Base-by-base conservation (phyloP, 495 filamentous ascomycete genomes). In the Darksidea phi region DNA sequence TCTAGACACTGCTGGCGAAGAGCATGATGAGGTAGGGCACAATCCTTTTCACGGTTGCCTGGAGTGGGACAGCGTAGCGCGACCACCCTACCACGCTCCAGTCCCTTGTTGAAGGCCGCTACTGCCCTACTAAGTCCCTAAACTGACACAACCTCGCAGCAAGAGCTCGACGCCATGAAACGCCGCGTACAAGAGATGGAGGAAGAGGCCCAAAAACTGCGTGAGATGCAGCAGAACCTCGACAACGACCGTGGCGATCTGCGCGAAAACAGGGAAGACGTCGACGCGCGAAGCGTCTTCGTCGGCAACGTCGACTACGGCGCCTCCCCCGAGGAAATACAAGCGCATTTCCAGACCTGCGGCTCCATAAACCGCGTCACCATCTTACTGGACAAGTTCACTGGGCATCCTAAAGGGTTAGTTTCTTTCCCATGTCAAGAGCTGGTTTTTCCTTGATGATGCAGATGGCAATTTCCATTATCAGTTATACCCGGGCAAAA, bases 271-370 rank as follows among this genome's bases (percentile, higher is more conserved):
- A 93, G 94, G 74, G 95, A 97, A 70, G 95, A 97, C 69, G 86
- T 99, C 48, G 95, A 99, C 75, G 89, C 83, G 63, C 85, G 95
- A 59, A 96, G 91, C 77, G 89, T 99, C 70, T 99, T 99, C 72
- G 95, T 99, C 23, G 95, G 95, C 48, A 99, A 99, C 70, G 95
- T 99, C 55, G 95, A 99, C 73, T 99, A 99, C 74, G 91, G 90
- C 60, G 93, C 94, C 25, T 95, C 91, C 15, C 94, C 95, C 0
- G 95, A 99, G 76, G 95, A 99, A 76, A 96, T 99, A 59, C 95
- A 99, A 78, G 90, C 91, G 37, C 95, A 99, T 73, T 99, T 99
- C 77, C 91, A 96, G 78, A 95, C 86, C 80, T 95, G 90, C 69
- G 95, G 95, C 38, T 90, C 88, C 55, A 99, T 99, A 79, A 97